Base-by-base conservation (phyloP, 495 filamentous ascomycete genomes). In the Hapsidospora chrysogenum region DNA sequence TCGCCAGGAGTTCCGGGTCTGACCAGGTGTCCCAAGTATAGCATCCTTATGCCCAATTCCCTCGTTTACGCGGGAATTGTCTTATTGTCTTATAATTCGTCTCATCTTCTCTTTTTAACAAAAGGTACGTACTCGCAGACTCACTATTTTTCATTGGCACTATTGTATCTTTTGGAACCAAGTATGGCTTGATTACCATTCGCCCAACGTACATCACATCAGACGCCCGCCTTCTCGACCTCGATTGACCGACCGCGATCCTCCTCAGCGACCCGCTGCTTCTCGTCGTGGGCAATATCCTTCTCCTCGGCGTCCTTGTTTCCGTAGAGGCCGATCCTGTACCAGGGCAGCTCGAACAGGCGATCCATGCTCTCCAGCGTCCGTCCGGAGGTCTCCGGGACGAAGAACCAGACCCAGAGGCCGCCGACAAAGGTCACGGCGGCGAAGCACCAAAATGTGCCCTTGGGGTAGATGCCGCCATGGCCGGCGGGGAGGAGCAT, bases 301-400 rank as follows among this genome's bases (percentile, higher is more conserved):
- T 54, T 50, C 42, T 43, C 45, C 21, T 67, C 64, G 6, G 70
- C 72, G 44, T 76, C 68, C 26, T 41, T 37, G 32, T 72, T 74
- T 11, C 75, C 76, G 41, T 66, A 62, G 15, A 52, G 47, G 1
- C 76, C 75, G 42, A 81, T 76, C 49, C 63, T 57, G 44, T 72
- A 70, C 75, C 74, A 80, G 1, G 70, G 74, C 41, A 78, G 46
- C 30, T 60, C 63, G 38, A 85, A 85, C 34, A 85, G 50, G 5
- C 61, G 60, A 44, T 83, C 74, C 68, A 84, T 80, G 27, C 55
- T 61, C 53, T 75, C 72, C 23, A 76, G 56, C 27, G 63, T 59
- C 16, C 72, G 68, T 22, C 72, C 71, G 11, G 66, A 72, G 3
- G 75, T 83, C 58, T 81, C 78, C 1, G 75, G 76, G 2, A 81